Conservation (phyloP, 2,329 filamentous ascomycete species). For the Trichoderma lentiforme region DNA sequence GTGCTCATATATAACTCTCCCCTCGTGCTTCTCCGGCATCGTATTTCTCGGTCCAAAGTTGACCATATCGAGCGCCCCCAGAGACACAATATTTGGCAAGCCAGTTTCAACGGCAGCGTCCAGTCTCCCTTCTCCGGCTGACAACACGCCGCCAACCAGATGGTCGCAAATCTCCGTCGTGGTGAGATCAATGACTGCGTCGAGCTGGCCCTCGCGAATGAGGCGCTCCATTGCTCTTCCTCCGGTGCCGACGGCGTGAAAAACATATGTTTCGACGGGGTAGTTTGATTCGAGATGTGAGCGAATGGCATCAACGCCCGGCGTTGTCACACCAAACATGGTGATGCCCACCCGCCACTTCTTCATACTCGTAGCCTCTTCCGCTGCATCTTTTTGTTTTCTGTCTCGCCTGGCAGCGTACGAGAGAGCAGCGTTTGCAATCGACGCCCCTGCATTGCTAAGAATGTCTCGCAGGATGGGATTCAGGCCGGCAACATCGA, state of each 20-base stretch:
- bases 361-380: slow-evolving; percentile 25
- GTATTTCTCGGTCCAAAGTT: slow-evolving; percentile 59
- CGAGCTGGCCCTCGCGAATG: slow-evolving; percentile 53
- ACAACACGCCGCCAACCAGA: slow-evolving; percentile 60
- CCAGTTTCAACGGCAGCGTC: slow-evolving; percentile 54
- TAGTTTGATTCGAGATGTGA: slow-evolving; percentile 44
- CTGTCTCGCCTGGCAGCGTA: slow-evolving; percentile 32
- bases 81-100: slow-evolving; percentile 51
- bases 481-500: slow-evolving; percentile 67
- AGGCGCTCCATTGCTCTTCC: slow-evolving; percentile 67
- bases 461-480: slow-evolving; percentile 55
- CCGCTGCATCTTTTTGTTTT: not conserved
- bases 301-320: slow-evolving; percentile 56
- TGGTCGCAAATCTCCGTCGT: slow-evolving; percentile 67
- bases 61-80: slow-evolving; percentile 58
- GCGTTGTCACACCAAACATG: slow-evolving; percentile 74
- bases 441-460: slow-evolving; percentile 59
- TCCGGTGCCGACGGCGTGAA: slow-evolving; percentile 68
- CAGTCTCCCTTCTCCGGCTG: slow-evolving; percentile 55
- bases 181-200: slow-evolving; percentile 67
- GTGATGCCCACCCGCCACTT: slow-evolving; percentile 58
- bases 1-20: slow-evolving; percentile 57
- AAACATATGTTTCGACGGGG: slow-evolving; percentile 58
- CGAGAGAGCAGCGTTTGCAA: slow-evolving; percentile 54
- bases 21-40: slow-evolving; percentile 52